Evolutionary conservation across 371 early-diverging fungal genomes (phyloP).

Genomic region (Mucor saturninus): DNA sequence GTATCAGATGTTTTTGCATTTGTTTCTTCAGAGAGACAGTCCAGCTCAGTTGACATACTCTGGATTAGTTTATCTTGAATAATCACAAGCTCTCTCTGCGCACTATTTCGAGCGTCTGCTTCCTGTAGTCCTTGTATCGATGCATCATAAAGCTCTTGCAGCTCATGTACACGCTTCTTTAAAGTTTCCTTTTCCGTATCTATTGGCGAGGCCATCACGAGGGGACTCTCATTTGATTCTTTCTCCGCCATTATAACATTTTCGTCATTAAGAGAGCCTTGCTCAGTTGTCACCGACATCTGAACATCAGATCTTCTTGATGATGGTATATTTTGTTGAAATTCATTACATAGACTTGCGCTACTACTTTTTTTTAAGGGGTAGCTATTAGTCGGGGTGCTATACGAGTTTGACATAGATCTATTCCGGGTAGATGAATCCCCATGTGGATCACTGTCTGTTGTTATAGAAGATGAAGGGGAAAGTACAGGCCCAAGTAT

Average conservation of each 20-base stretch:
- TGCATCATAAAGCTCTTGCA: constrained; percentile 17
- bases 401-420: constrained; percentile 1
- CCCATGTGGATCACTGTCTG: constrained; percentile 5
- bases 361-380: constrained; percentile 13
- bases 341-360: constrained; percentile 21
- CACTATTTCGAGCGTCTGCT: constrained; percentile 18
- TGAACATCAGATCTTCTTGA: constrained; percentile 4
- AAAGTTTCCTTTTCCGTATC: constrained; percentile 24
- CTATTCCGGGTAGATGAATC: not conserved
- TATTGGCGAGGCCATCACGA: constrained; percentile 20
- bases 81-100: constrained; percentile 29
- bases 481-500: constrained; percentile 15
- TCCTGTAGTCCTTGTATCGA: constrained; percentile 24
- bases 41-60: constrained; percentile 24
- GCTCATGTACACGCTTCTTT: constrained; percentile 15
- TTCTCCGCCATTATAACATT: constrained; percentile 4
- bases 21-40: not conserved
- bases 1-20: not conserved
- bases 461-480: constrained; percentile 16
- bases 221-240: constrained; percentile 7
- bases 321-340: not conserved
- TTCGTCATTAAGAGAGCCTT: not conserved
- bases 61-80: constrained; percentile 42
- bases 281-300: not conserved
- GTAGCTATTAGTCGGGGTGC: not conserved